phyloP scores from a whole-genome alignment of 2,329 filamentous ascomycete species.

The Colletotrichum filicis region DNA sequence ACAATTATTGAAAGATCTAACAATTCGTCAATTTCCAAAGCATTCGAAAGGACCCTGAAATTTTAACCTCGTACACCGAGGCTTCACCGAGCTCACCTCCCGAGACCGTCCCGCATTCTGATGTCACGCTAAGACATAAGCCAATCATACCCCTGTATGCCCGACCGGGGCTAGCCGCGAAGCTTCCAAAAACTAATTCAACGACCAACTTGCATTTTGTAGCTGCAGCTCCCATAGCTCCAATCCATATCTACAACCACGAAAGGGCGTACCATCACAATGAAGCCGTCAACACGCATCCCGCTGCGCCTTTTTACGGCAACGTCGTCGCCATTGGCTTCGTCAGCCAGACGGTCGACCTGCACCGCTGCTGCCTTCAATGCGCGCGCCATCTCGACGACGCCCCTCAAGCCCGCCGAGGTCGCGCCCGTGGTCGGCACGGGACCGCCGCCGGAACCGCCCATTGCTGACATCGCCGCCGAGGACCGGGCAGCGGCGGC shows the following conservation, averaged over 20 bases:
- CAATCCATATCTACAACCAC: background rate
- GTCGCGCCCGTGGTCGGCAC: constrained; percentile 65
- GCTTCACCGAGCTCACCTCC: constrained; percentile 13
- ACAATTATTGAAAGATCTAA: constrained; percentile 1
- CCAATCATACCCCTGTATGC: constrained; percentile 16
- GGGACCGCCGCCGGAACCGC: constrained; percentile 69
- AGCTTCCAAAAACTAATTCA: constrained; percentile 24
- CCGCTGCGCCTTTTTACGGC: constrained; percentile 42
- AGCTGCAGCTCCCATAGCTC: background rate
- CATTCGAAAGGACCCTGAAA: background rate
- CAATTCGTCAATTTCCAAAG: background rate
- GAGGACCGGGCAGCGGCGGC: constrained; percentile 42
- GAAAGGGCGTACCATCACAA: constrained; percentile 38
- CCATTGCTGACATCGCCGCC: constrained; percentile 53
- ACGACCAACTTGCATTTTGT: constrained; percentile 8
- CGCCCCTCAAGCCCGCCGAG: constrained; percentile 50
- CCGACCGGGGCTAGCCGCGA: constrained; percentile 1
- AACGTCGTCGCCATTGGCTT: constrained; percentile 41
- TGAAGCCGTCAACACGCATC: constrained; percentile 54
- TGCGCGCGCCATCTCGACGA: constrained; percentile 42
- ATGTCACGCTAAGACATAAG: constrained; percentile 22
- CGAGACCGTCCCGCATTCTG: background rate
- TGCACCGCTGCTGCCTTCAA: constrained; percentile 38
- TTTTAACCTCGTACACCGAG: constrained; percentile 1
- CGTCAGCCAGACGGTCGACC: constrained; percentile 35